Conservation (phyloP, 2,329 filamentous ascomycete species). For the Talaromyces atroroseus region DNA sequence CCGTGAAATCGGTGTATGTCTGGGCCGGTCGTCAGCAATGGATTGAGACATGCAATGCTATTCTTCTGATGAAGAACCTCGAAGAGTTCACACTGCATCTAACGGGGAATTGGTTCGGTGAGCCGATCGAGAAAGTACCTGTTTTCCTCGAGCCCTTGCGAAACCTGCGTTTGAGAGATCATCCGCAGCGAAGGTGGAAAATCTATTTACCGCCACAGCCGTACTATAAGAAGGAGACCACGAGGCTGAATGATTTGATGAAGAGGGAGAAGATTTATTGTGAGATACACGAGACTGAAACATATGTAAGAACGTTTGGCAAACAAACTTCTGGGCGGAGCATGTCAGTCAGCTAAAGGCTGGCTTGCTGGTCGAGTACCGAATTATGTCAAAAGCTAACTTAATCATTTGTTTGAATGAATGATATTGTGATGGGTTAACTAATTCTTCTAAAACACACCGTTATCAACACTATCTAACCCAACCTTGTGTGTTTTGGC, state of each 20-base stretch:
- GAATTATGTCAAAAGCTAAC: background rate
- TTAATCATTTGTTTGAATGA: background rate
- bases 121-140: constrained; percentile 31
- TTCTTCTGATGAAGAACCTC: constrained; percentile 22
- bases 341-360: background rate
- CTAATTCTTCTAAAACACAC: background rate
- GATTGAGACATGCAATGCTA: constrained; percentile 30
- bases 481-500: background rate
- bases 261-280: constrained; percentile 29
- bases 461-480: background rate
- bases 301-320: background rate
- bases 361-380: background rate
- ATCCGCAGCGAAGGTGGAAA: constrained; percentile 21
- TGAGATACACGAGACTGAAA: constrained; percentile 19
- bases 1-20: constrained; percentile 34
- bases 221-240: constrained; percentile 29
- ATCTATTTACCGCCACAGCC: constrained; percentile 29
- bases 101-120: constrained; percentile 32
- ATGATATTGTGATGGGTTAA: background rate
- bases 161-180: constrained; percentile 18
- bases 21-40: constrained; percentile 33
- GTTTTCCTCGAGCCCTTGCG: constrained; percentile 33
- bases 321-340: background rate
- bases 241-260: constrained; percentile 25
- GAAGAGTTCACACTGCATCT: constrained; percentile 29